Percentiles rank a stretch among this genome's conserved stretches.
Conservation (phyloP, 2,329 filamentous ascomycete species). For the Juglanconis sp. region DNA sequence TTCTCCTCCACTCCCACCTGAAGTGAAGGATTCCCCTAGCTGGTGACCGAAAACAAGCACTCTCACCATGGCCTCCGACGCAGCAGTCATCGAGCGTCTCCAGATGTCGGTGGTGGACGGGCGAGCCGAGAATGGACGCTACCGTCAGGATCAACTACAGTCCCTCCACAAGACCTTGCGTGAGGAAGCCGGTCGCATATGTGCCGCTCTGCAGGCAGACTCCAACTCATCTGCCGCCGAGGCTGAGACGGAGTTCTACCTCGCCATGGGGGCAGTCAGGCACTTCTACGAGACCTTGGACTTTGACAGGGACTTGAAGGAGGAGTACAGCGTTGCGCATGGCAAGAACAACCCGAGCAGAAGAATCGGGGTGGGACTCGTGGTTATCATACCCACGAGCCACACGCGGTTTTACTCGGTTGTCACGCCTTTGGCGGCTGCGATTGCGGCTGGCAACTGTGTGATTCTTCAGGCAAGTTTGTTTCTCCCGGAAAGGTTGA, state of each 20-base stretch:
- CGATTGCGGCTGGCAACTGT: conserved; percentile 35
- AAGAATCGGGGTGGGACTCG: conserved; percentile 26
- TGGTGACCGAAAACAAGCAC: neutral
- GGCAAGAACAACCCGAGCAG: conserved; percentile 23
- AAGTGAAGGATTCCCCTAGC: neutral
- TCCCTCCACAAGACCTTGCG: conserved; percentile 32
- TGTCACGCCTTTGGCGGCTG: conserved; percentile 29
- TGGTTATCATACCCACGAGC: conserved; percentile 29
- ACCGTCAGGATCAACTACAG: conserved; percentile 36
- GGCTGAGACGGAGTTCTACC: conserved; percentile 29
- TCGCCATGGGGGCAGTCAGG: conserved; percentile 28
- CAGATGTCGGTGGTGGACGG: conserved; percentile 35
- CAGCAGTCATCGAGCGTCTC: conserved; percentile 27
- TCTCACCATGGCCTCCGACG: conserved; percentile 3
- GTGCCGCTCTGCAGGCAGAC: conserved; percentile 30
- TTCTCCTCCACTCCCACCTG: neutral
- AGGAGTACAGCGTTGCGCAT: conserved; percentile 29
- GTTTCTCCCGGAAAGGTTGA: neutral
- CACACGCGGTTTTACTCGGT: conserved; percentile 32
- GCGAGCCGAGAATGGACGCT: conserved; percentile 33
- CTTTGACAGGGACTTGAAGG: conserved; percentile 24
- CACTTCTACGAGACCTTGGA: conserved; percentile 28
- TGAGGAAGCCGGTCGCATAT: conserved; percentile 26
- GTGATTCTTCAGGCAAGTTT: conserved; percentile 30
- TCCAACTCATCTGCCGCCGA: conserved; percentile 29